Percentiles rank a stretch among this genome's conserved stretches.
phyloP scores from a whole-genome alignment of 108 stramenopile species.

The Pseudonitzschia multistriata region DNA sequence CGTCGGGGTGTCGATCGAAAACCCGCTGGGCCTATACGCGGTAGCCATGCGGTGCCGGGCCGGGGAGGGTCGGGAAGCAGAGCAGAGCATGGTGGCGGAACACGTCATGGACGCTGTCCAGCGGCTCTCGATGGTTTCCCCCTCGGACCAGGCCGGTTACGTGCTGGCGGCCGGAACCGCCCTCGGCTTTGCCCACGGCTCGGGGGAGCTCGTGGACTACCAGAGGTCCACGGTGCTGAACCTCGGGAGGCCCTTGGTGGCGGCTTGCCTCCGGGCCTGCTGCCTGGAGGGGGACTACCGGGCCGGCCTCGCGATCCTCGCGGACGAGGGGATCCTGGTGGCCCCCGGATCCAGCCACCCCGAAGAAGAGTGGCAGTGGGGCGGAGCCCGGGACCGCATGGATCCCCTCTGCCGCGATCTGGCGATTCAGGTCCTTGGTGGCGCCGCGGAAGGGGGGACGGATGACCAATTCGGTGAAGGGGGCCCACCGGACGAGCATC shows the following conservation, averaged over 20 bases:
- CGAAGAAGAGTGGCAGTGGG: conserved; percentile 61
- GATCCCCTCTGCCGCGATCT: conserved; percentile 69
- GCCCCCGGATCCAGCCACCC: conserved; percentile 3
- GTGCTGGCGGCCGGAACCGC: conserved; percentile 80
- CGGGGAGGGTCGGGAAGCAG: conserved; percentile 20
- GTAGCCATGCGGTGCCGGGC: conserved; percentile 23
- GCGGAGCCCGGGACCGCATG: conserved; percentile 51
- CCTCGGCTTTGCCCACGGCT: conserved; percentile 70
- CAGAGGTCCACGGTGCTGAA: conserved; percentile 32
- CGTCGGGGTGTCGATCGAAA: conserved; percentile 32
- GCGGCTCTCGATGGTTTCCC: conserved; percentile 73
- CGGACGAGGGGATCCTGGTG: conserved; percentile 10
- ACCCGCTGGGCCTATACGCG: conserved; percentile 65
- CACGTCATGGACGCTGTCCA: conserved; percentile 66
- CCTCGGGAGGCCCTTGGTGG: conserved; percentile 50
- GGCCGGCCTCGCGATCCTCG: conserved; percentile 49
- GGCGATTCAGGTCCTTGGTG: conserved; percentile 48
- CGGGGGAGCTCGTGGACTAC: conserved; percentile 61
- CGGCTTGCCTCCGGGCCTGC: conserved; percentile 69
- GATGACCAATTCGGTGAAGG: background rate
- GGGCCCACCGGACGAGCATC: background rate
- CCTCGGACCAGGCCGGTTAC: conserved; percentile 58
- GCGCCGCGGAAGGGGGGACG: conserved; percentile 1
- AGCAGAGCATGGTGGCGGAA: conserved; percentile 33
- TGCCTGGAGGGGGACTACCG: conserved; percentile 41